phyloP scores from a whole-genome alignment of 768 basidiomycete genomes.

The Clitopilus hobsonii region DNA sequence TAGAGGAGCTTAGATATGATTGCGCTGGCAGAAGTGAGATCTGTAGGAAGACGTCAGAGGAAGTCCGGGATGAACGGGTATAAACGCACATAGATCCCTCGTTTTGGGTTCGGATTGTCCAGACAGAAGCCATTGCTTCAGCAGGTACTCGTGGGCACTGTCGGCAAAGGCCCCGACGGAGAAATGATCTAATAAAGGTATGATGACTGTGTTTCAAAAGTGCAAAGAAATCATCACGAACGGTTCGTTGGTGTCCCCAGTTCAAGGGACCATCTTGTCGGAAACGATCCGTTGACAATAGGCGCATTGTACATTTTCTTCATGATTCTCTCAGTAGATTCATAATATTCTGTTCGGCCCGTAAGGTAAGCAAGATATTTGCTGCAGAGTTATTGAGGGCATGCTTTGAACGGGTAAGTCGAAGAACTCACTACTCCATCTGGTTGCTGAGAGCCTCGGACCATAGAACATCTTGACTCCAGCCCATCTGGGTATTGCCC shows the following conservation, averaged over 20 bases:
- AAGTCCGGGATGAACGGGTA: conserved; percentile 24
- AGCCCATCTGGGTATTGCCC: conserved; percentile 32
- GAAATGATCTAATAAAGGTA: conserved; percentile 23
- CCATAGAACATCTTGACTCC: conserved; percentile 30
- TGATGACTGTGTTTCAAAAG: neutral
- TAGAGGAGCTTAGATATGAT: conserved; percentile 52
- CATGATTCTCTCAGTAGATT: conserved; percentile 42
- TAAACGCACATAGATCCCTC: conserved; percentile 52
- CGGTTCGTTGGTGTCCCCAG: conserved; percentile 40
- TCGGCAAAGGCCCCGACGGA: conserved; percentile 58
- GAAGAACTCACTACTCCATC: conserved; percentile 48
- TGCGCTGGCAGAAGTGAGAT: conserved; percentile 45
- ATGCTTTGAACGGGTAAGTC: neutral
- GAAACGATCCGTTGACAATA: conserved; percentile 45
- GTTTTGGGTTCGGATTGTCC: conserved; percentile 45
- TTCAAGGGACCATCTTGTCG: conserved; percentile 44
- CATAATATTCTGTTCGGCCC: conserved; percentile 57
- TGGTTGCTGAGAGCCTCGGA: conserved; percentile 51
- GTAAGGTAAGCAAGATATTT: conserved; percentile 78
- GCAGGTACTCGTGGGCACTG: conserved; percentile 65
- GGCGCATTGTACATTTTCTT: conserved; percentile 45
- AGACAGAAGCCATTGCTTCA: conserved; percentile 64
- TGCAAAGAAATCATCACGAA: conserved; percentile 23
- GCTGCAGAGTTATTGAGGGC: conserved; percentile 27
- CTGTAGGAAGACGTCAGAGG: conserved; percentile 17